phyloP scores from a whole-genome alignment of 2,329 filamentous ascomycete species.

The Ceratocystis albifundus region DNA sequence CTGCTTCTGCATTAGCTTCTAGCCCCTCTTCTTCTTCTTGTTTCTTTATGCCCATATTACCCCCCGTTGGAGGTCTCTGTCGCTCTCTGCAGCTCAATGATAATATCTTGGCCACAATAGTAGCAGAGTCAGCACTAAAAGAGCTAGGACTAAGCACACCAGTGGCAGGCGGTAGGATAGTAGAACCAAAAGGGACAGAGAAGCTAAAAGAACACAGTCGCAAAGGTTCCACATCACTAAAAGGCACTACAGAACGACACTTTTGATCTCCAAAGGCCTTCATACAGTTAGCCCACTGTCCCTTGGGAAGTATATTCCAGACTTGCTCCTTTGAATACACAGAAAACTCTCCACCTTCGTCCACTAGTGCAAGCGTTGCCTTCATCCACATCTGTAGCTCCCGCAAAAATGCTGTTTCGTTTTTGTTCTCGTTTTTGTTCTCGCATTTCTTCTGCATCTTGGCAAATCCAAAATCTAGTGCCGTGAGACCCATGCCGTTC shows the following conservation, averaged over 20 bases:
- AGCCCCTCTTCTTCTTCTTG: not conserved
- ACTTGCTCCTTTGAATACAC: constrained; percentile 1
- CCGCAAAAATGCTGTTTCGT: not conserved
- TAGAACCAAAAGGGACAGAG: too few relatives aligned
- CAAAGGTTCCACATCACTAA: too few relatives aligned
- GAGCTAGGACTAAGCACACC: too few relatives aligned
- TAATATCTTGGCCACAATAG: not conserved
- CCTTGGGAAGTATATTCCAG: not conserved
- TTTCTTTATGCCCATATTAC: too few relatives aligned
- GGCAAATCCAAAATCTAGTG: constrained; percentile 16
- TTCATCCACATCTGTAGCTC: constrained; percentile 4
- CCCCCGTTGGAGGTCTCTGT: not conserved
- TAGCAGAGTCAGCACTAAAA: too few relatives aligned
- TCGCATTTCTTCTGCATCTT: not conserved
- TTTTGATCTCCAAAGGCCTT: not conserved
- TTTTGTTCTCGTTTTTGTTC: not conserved
- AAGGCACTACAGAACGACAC: too few relatives aligned
- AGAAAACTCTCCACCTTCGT: constrained; percentile 14
- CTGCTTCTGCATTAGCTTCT: not conserved
- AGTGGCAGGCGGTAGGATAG: too few relatives aligned
- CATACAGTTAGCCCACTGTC: constrained; percentile 1
- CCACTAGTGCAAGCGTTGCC: constrained; percentile 8
- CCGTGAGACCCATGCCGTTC: constrained; percentile 16
- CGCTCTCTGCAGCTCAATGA: not conserved
- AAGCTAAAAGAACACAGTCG: too few relatives aligned